Conservation (phyloP, 192 early-diverging fungal genomes). For the Anaeromyces robustus region DNA sequence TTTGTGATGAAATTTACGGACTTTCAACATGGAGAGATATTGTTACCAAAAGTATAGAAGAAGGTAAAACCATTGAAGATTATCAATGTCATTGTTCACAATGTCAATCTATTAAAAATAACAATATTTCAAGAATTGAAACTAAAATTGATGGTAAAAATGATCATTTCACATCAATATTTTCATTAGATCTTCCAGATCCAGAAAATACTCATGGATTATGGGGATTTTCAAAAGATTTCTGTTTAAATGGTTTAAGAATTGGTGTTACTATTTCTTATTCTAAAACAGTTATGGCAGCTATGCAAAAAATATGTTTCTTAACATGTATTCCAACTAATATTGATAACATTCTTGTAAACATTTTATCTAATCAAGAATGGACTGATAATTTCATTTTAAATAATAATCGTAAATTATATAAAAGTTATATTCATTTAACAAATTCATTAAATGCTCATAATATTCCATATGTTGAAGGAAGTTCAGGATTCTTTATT, state of each 20-base stretch:
- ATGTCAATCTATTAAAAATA: not conserved
- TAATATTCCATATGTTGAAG: constrained; percentile 32
- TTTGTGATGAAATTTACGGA: constrained; percentile 74
- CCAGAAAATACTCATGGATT: constrained; percentile 47
- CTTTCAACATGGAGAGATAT: constrained; percentile 30
- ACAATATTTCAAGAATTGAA: not conserved
- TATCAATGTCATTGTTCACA: not conserved
- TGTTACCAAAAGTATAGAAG: not conserved
- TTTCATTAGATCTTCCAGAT: constrained; percentile 41
- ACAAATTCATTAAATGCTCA: constrained; percentile 20
- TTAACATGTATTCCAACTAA: constrained; percentile 47
- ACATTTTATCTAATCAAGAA: constrained; percentile 32
- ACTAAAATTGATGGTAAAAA: constrained; percentile 7
- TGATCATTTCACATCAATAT: constrained; percentile 39
- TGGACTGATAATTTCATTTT: constrained; percentile 41
- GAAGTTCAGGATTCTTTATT: constrained; percentile 57
- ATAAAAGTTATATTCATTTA: constrained; percentile 25
- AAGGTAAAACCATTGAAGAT: not conserved
- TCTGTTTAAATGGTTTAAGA: constrained; percentile 25
- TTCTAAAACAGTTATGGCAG: not conserved
- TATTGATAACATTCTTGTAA: constrained; percentile 35
- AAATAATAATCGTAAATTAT: constrained; percentile 36
- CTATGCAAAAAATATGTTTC: constrained; percentile 2
- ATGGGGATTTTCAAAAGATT: constrained; percentile 75
- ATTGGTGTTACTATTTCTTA: not conserved